A percentile compares a stretch with the other conserved stretches of the same genome.
phyloP scores from a whole-genome alignment of 306 rosid genomes.

The Acacia crassicarpa region DNA sequence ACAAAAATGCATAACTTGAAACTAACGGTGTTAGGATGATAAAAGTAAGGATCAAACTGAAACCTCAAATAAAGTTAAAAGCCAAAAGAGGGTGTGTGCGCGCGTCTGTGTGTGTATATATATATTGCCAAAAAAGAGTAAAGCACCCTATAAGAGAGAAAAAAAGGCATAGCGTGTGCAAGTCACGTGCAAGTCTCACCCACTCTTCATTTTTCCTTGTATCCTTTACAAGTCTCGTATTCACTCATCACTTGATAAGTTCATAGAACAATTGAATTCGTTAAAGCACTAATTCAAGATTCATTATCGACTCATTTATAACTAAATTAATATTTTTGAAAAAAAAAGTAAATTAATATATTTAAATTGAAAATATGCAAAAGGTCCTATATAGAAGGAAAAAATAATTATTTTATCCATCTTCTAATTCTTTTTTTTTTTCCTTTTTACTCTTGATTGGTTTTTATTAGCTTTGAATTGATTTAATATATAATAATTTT shows the following conservation, averaged over 20 bases:
- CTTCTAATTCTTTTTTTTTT: not conserved
- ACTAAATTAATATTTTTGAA: not conserved
- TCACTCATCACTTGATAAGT: not conserved
- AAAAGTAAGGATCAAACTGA: too few species aligned
- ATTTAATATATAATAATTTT: not conserved
- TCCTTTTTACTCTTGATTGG: not conserved
- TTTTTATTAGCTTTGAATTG: not conserved
- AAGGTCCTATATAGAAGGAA: not conserved
- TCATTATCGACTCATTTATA: not conserved
- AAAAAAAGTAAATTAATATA: not conserved
- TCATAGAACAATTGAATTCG: not conserved
- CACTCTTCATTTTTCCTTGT: not conserved
- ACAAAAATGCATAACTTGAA: too few species aligned
- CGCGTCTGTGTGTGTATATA: too few species aligned
- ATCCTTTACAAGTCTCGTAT: not conserved
- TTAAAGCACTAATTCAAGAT: not conserved
- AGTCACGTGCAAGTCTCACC: not conserved
- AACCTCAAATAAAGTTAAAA: too few species aligned
- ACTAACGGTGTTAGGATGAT: too few species aligned
- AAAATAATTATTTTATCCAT: not conserved
- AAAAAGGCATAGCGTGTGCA: not conserved
- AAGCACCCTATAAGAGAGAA: not conserved
- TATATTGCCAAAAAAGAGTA: too few species aligned
- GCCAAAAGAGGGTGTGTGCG: too few species aligned
- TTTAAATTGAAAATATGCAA: not conserved